These are phyloP conservation scores for Sporodiniella umbellata DNA, from an alignment of 371 early-diverging fungal genomes.

Conservation along the genomic window DNA sequence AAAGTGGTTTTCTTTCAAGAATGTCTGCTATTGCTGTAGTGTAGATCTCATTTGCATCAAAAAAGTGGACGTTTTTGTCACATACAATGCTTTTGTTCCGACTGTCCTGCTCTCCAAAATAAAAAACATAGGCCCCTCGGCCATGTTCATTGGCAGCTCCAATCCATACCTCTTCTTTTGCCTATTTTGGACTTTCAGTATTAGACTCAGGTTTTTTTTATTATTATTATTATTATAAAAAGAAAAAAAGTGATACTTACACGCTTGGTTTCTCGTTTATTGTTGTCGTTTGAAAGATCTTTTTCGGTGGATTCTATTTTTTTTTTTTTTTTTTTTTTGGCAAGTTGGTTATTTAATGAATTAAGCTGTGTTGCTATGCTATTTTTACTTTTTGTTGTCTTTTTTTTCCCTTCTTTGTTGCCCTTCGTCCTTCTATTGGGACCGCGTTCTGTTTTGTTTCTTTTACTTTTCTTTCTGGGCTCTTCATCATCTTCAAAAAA, in stretches of 20 bases:
- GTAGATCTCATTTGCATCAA: constrained; percentile 13
- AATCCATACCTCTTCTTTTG: constrained; percentile 12
- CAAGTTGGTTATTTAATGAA: no score
- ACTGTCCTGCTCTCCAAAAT: constrained; percentile 10
- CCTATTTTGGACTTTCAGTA: background rate
- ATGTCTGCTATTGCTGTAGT: constrained; percentile 2
- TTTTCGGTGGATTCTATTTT: no score
- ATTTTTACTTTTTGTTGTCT: background rate
- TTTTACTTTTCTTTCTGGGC: background rate
- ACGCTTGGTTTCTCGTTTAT: no score
- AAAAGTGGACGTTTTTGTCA: background rate
- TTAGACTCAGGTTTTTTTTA: background rate
- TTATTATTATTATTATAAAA: no score
- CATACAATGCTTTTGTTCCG: constrained; percentile 5
- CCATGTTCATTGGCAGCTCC: constrained; percentile 9
- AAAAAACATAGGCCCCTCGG: constrained; percentile 9
- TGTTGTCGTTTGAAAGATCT: no score
- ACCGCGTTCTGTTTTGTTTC: background rate
- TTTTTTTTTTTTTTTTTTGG: no score
- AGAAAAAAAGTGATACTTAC: no score
- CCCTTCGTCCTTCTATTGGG: background rate
- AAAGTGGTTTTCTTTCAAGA: background rate
- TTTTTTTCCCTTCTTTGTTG: background rate
- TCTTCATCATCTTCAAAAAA: no score
- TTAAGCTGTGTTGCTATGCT: no score